Base-by-base conservation (phyloP, 2,329 filamentous ascomycete genomes). In the Coniochaeta prunicola region DNA sequence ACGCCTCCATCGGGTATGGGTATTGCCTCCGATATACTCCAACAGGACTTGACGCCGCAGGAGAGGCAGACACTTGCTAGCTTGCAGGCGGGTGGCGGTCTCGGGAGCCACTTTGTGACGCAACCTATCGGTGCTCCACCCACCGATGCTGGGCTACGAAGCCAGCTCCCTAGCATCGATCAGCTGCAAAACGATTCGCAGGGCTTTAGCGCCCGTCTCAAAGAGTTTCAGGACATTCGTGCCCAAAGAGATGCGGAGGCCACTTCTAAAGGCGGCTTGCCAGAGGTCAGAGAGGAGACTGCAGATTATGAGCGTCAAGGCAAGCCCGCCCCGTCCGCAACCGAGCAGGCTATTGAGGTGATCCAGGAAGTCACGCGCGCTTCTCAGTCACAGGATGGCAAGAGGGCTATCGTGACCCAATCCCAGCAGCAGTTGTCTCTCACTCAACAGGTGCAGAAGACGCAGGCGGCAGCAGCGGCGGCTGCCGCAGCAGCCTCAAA, bases 361-460 rank as follows among this genome's bases (percentile, higher is more conserved):
- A 58, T 59, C 12, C 58, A 64, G 50, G 64, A 68, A 53, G 57
- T 50, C 45, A 60, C 30, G 40, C 36, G 48, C 26, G 56, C 45
- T 55, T 58, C 61, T 53, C 61, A 66, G 59, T 56, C 62, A 33
- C 58, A 63, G 13, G 56, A 63, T 66, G 15, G 63, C 64, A n/a
- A 55, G 17, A 33, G 21, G 17, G 33, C 53, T 55, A 15, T 31
- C 8, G 30, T 26, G 15, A 57, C 60, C 4, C 62, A 65, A 40
- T 36, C 53, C 55, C 71, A 73, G 36, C 71, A 85, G 61, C 72
- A 78, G 21, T 79, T 92, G 15, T 92, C 90, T 53, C 76, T 96
- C 58, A 92, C 90, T 4, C 87, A 96, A 70, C 90, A 93, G 72
- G 90, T 94, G 0, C 89, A 92, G 72, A 89, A 92, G 73, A 87